phyloP scores from a whole-genome alignment of 495 filamentous ascomycete species.

The Penicillium crystallinum region DNA sequence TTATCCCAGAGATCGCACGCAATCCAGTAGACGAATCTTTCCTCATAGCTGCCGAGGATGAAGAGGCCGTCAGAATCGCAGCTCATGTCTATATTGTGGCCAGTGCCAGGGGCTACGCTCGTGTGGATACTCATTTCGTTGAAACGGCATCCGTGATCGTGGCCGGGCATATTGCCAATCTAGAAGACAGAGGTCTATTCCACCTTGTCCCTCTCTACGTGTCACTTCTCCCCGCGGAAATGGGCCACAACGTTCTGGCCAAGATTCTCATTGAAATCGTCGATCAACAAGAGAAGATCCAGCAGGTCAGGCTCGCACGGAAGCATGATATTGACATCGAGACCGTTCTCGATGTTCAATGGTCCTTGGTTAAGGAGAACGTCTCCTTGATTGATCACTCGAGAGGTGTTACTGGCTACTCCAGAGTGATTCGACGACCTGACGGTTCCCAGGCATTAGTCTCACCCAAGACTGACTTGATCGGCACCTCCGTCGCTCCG shows the following conservation, averaged over 20 bases:
- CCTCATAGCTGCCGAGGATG: slow-evolving; percentile 36
- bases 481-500: slow-evolving; percentile 54
- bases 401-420: slow-evolving; percentile 25
- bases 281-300: slow-evolving; percentile 46
- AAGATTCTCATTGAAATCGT: slow-evolving; percentile 59
- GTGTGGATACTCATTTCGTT: slow-evolving; percentile 28
- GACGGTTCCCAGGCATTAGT: slow-evolving; percentile 31
- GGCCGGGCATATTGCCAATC: slow-evolving; percentile 69
- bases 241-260: slow-evolving; percentile 40
- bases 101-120: slow-evolving; percentile 32
- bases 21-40: slow-evolving; percentile 30
- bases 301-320: slow-evolving; percentile 48
- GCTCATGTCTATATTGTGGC: slow-evolving; percentile 49
- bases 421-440: slow-evolving; percentile 28
- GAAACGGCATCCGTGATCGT: slow-evolving; percentile 47
- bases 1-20: slow-evolving; percentile 30
- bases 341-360: slow-evolving; percentile 51
- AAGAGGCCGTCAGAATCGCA: slow-evolving; percentile 38
- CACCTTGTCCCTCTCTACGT: slow-evolving; percentile 83
- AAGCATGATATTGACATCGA: slow-evolving; percentile 49
- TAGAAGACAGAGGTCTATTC: slow-evolving; percentile 62
- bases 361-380: slow-evolving; percentile 40
- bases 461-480: slow-evolving; percentile 56
- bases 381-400: slow-evolving; percentile 32
- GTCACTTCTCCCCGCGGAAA: slow-evolving; percentile 57